Percentiles rank a stretch among this genome's conserved stretches.
These are phyloP conservation scores for Usnea hakonensis DNA, from an alignment of 495 filamentous ascomycete species.

Conservation along the genomic window DNA sequence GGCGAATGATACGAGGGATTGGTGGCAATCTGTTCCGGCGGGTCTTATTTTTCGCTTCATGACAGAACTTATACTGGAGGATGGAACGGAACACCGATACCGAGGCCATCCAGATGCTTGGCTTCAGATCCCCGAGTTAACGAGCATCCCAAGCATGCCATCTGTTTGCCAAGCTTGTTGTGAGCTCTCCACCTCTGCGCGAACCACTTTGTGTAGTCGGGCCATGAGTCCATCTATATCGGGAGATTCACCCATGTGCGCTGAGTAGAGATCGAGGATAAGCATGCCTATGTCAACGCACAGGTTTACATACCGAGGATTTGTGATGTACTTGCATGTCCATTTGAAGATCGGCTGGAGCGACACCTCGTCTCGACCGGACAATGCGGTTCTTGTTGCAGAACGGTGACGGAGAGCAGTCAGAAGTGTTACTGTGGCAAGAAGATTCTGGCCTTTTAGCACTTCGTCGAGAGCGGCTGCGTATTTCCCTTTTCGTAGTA, in stretches of 20 bases:
- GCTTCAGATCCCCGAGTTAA: slow-evolving; percentile 12
- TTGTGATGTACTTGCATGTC: slow-evolving; percentile 66
- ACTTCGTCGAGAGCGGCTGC: slow-evolving; percentile 69
- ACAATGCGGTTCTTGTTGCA: slow-evolving; percentile 72
- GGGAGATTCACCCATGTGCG: slow-evolving; percentile 63
- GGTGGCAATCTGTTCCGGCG: no score
- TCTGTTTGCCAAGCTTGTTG: slow-evolving; percentile 68
- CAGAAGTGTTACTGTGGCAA: slow-evolving; percentile 64
- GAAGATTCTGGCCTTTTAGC: slow-evolving; percentile 44
- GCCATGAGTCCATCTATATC: slow-evolving; percentile 63
- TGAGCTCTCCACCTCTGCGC: slow-evolving; percentile 67
- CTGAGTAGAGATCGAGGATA: slow-evolving; percentile 78
- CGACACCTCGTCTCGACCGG: slow-evolving; percentile 71
- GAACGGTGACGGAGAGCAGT: slow-evolving; percentile 80
- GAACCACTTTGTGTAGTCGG: slow-evolving; percentile 58
- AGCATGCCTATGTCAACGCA: slow-evolving; percentile 73
- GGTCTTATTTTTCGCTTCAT: slow-evolving; percentile 44
- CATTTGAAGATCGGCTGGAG: slow-evolving; percentile 78
- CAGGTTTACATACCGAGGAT: slow-evolving; percentile 68
- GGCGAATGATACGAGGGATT: slow-evolving; percentile 45
- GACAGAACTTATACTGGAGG: slow-evolving; percentile 45
- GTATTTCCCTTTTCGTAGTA: slow-evolving; percentile 73
- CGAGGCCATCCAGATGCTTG: background rate
- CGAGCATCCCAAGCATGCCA: slow-evolving; percentile 78
- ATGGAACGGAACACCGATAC: slow-evolving; percentile 47